phyloP scores from a whole-genome alignment of 495 filamentous ascomycete species.

The Bathelium albidoporum region DNA sequence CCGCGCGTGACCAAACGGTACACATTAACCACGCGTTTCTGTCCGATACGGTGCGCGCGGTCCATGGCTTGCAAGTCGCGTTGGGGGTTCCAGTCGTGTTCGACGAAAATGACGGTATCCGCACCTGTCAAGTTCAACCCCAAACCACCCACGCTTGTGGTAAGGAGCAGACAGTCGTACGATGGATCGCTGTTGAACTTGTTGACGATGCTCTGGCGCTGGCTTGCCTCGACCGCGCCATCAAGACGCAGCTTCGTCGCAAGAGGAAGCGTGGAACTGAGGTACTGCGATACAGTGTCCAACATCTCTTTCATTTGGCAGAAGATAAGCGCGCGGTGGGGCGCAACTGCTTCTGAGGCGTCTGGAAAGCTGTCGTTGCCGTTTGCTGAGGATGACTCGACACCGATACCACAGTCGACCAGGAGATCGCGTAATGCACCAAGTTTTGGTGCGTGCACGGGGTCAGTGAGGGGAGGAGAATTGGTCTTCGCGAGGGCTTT shows the following conservation, averaged over 20 bases:
- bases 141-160: slow-evolving; percentile 87
- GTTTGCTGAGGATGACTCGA: slow-evolving; percentile 29
- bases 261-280: slow-evolving; percentile 73
- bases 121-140: slow-evolving; percentile 94
- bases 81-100: slow-evolving; percentile 99
- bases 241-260: slow-evolving; percentile 87
- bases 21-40: slow-evolving; percentile 99
- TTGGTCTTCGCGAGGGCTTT: slow-evolving; percentile 57
- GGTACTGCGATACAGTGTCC: slow-evolving; percentile 79
- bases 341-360: slow-evolving; percentile 74
- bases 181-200: slow-evolving; percentile 96
- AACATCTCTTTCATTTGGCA: slow-evolving; percentile 99
- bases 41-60: slow-evolving; percentile 92
- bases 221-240: slow-evolving; percentile 77
- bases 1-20: slow-evolving; percentile 92
- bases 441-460: slow-evolving; percentile 85
- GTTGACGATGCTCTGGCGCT: slow-evolving; percentile 93
- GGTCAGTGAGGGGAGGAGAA: slow-evolving; percentile 61
- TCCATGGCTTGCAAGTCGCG: slow-evolving; percentile 99
- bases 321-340: slow-evolving; percentile 91
- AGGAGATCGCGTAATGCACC: slow-evolving; percentile 79
- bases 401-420: slow-evolving; percentile 90
- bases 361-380: slow-evolving; percentile 47
- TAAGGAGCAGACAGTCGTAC: slow-evolving; percentile 85
- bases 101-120: slow-evolving; percentile 97